Evolutionary conservation across 2,329 filamentous ascomycete genomes (phyloP), one percentile per base, ranked within the genome.

Genomic region (Pseudogymnoascus sp.): DNA sequence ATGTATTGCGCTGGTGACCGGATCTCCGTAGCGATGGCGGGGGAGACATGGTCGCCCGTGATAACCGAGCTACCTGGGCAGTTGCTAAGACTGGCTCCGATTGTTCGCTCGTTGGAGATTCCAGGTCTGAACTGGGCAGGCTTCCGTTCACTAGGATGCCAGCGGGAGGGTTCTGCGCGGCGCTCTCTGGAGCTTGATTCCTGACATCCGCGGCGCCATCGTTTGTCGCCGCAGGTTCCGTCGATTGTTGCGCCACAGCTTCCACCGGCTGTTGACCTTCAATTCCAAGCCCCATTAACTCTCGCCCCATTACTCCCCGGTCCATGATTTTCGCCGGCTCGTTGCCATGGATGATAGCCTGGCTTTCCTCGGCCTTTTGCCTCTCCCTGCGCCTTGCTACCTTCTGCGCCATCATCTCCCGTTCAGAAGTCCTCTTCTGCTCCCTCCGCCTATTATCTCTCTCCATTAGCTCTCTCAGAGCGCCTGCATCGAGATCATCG

Each of bases 381-480:
- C 84, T 85, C 70, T 93, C 89, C 62, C 86, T 87, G 66, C 84
- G 82, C 61, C 84, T 81, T 42, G 86, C 82, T 23, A 95, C 76
- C 64, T 83, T 85, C 62, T 82, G 82, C 68, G 89, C 85, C 23
- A 87, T 76, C 67, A 82, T 85, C 66, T 91, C 86, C 66, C 86
- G 84, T 21, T 93, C 88, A 38, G 82, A 81, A 64, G 83, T 79
- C 62, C 82, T 84, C 76, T 90, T 93, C 73, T 86, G 86, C 68
- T 96, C 90, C 67, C 83, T 86, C 64, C 95, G 84, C 70, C 93
- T 85, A 68, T 87, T 83, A 71, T 99, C 95, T 65, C 95, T 82
- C 70, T 99, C 95, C 84, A 99, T 88, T 31, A 97, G 80, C 72
- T 96, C 90, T 64, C 93, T 84, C 40, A 99, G 75, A 69, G 91